A percentile compares a stretch with the other conserved stretches of the same genome.
These are phyloP conservation scores for Besnoitia besnoiti DNA, from an alignment of 169 alveolate species.

Conservation along the genomic window DNA sequence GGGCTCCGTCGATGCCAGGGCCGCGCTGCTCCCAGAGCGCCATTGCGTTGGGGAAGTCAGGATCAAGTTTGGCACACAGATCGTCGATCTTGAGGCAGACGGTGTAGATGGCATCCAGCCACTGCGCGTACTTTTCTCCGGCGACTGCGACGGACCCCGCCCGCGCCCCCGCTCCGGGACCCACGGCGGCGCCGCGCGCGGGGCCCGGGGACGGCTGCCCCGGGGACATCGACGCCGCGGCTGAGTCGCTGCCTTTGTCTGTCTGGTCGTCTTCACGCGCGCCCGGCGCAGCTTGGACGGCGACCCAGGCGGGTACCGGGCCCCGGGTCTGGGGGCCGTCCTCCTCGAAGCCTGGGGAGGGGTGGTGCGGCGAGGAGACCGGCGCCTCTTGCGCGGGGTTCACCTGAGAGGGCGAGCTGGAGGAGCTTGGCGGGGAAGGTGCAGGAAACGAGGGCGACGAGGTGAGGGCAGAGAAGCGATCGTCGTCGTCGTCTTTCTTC, in stretches of 20 bases:
- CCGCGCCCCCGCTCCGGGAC: too few relatives aligned
- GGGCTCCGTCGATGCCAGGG: slow-evolving; percentile 46
- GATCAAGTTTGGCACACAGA: slow-evolving; percentile 70
- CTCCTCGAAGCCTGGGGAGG: neutral
- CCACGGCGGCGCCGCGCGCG: neutral
- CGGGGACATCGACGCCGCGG: neutral
- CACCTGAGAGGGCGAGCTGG: neutral
- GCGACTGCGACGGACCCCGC: neutral
- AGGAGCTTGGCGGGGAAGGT: neutral
- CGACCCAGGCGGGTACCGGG: neutral
- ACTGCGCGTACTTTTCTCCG: slow-evolving; percentile 65
- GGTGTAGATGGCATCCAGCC: slow-evolving; percentile 76
- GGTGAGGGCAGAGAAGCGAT: neutral
- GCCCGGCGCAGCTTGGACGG: too few relatives aligned
- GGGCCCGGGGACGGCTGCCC: neutral
- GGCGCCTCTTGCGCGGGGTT: neutral
- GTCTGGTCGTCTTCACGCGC: neutral
- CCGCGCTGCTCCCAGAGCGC: slow-evolving; percentile 70
- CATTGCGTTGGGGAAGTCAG: slow-evolving; percentile 74
- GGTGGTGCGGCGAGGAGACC: neutral
- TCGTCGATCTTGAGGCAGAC: slow-evolving; percentile 75
- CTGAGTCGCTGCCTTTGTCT: neutral
- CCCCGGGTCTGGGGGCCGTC: neutral
- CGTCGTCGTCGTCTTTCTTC: neutral
- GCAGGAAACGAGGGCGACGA: slow-evolving; percentile 6